phyloP scores from a whole-genome alignment of 2,329 filamentous ascomycete species.

The Xylaria sp. region DNA sequence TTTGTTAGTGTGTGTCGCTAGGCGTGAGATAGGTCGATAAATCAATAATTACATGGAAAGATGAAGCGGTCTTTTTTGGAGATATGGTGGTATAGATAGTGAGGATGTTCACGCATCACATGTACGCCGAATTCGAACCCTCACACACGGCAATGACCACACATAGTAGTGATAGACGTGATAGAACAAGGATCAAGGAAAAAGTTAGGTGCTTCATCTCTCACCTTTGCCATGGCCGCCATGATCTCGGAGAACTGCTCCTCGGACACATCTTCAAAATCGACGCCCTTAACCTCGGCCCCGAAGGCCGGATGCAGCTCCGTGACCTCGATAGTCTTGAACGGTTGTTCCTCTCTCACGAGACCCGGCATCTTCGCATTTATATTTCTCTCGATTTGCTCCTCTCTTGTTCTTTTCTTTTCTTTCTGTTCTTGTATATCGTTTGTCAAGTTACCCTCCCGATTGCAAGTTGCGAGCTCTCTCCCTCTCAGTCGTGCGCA shows the following conservation, averaged over 20 bases:
- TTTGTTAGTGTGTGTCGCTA: background rate
- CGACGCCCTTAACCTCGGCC: conserved; percentile 49
- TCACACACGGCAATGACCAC: background rate
- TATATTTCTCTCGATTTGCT: background rate
- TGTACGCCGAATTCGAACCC: background rate
- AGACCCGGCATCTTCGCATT: conserved; percentile 46
- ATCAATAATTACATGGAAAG: background rate
- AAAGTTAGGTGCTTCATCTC: background rate
- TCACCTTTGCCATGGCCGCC: conserved; percentile 51
- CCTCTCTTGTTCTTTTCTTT: background rate
- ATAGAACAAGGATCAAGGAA: background rate
- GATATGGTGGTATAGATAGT: background rate
- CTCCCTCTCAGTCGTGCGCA: background rate
- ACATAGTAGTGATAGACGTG: background rate
- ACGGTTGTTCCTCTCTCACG: conserved; percentile 41
- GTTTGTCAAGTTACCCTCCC: background rate
- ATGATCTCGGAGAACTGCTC: conserved; percentile 50
- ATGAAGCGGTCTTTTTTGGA: background rate
- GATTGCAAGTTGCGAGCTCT: background rate
- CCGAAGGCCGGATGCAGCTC: conserved; percentile 48
- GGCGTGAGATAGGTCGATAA: background rate
- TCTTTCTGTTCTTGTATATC: background rate
- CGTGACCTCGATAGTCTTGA: conserved; percentile 45
- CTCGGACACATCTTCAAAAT: conserved; percentile 50
- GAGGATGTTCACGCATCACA: background rate